Conservation (phyloP, 2,329 filamentous ascomycete species). For the Aureobasidium sp. region DNA sequence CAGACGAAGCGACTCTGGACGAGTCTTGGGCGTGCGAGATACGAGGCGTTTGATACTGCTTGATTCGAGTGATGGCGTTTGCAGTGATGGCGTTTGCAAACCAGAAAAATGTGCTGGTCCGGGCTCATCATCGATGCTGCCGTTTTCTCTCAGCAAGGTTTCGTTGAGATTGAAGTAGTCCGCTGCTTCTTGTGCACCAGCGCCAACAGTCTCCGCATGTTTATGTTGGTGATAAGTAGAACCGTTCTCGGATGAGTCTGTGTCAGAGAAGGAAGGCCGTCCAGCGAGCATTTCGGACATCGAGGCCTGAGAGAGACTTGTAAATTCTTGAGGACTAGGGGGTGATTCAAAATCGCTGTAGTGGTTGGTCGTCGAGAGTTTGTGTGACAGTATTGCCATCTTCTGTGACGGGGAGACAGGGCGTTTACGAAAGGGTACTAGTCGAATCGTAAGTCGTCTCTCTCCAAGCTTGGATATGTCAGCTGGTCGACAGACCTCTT, state of each 20-base stretch:
- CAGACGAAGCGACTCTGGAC: neutral
- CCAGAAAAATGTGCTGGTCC: neutral
- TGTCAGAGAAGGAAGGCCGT: neutral
- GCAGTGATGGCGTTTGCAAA: neutral
- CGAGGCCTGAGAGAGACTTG: slow-evolving; percentile 13
- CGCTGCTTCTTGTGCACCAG: neutral
- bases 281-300: slow-evolving; percentile 1
- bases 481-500: slow-evolving; percentile 23
- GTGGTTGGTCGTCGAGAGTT: slow-evolving; percentile 26
- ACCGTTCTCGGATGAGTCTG: slow-evolving; percentile 2
- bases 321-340: slow-evolving; percentile 2
- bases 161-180: neutral
- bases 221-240: neutral
- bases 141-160: neutral
- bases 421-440: slow-evolving; percentile 23
- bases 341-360: slow-evolving; percentile 29
- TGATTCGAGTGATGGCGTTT: neutral
- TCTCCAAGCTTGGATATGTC: neutral
- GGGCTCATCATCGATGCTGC: neutral
- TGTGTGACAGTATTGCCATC: slow-evolving; percentile 34
- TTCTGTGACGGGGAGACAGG: slow-evolving; percentile 32
- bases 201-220: neutral
- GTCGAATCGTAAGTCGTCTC: slow-evolving; percentile 13
- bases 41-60: neutral
- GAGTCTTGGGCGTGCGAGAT: neutral